Percentiles rank a stretch among this genome's conserved stretches.
These are phyloP conservation scores for Psilocybe cyanescens DNA, from an alignment of 768 basidiomycete species.

Conservation along the genomic window DNA sequence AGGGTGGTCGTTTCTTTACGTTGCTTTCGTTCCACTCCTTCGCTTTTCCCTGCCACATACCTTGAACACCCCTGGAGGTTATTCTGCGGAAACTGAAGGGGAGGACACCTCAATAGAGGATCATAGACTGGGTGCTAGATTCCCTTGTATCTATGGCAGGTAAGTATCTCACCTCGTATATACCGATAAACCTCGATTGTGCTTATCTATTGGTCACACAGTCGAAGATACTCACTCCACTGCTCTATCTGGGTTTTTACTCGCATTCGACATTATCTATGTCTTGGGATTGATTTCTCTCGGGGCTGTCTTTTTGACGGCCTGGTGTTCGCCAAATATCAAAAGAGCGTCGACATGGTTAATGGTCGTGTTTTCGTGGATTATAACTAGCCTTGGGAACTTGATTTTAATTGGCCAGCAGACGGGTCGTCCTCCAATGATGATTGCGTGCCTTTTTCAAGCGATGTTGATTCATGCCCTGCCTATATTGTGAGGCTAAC, in stretches of 20 bases:
- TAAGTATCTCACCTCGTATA: neutral
- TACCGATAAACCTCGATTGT: neutral
- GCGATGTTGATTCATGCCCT: constrained; percentile 19
- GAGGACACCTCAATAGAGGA: too few species aligned
- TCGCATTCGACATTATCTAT: constrained; percentile 17
- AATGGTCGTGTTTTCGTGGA: constrained; percentile 16
- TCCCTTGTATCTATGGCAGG: neutral
- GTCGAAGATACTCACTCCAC: neutral
- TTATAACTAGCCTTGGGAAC: constrained; percentile 10
- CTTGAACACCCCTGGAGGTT: neutral
- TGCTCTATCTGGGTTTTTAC: constrained; percentile 1
- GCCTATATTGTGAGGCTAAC: constrained; percentile 16
- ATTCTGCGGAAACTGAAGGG: neutral
- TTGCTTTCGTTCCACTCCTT: neutral
- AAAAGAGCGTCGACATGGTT: constrained; percentile 20
- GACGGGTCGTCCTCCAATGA: constrained; percentile 5
- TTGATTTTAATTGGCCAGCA: constrained; percentile 21
- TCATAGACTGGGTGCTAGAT: neutral
- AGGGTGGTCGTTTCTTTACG: neutral
- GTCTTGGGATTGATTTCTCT: constrained; percentile 15
- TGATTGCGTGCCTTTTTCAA: constrained; percentile 18
- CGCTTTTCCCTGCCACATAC: neutral
- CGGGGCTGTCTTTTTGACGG: constrained; percentile 13
- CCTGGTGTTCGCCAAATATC: constrained; percentile 12
- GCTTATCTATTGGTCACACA: neutral